phyloP scores from a whole-genome alignment of 345 rosid genomes.

The Moricandia moricandioides region DNA sequence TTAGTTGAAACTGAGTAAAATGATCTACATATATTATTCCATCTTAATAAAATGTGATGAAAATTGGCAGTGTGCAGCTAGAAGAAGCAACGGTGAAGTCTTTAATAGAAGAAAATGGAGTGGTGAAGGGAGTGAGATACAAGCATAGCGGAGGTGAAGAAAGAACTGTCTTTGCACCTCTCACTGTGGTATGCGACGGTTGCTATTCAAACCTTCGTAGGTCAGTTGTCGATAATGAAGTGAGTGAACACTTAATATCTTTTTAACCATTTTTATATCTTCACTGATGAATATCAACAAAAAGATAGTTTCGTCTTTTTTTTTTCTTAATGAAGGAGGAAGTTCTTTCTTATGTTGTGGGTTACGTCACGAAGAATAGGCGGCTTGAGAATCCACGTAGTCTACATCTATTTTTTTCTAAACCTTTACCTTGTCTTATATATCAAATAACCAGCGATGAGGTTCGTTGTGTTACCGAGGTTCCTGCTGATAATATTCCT shows the following conservation, averaged over 20 bases:
- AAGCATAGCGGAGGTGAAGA: slow-evolving; percentile 46
- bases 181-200: slow-evolving; percentile 70
- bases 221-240: slow-evolving; percentile 53
- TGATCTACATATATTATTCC: neutral
- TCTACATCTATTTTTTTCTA: slow-evolving; percentile 1
- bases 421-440: neutral
- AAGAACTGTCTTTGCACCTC: slow-evolving; percentile 49
- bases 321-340: slow-evolving; percentile 16
- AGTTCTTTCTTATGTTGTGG: slow-evolving; percentile 28
- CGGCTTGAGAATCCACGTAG: slow-evolving; percentile 25
- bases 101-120: slow-evolving; percentile 56
- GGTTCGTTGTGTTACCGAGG: slow-evolving; percentile 18
- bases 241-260: slow-evolving; percentile 16
- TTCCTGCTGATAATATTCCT: slow-evolving; percentile 27
- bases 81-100: slow-evolving; percentile 63
- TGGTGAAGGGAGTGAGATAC: slow-evolving; percentile 62
- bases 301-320: neutral
- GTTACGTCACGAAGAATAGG: slow-evolving; percentile 26
- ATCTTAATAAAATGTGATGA: neutral
- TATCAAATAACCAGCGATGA: slow-evolving; percentile 26
- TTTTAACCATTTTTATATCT: neutral
- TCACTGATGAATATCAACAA: neutral
- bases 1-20: too few species aligned
- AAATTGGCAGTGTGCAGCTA: slow-evolving; percentile 10
- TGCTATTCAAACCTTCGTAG: slow-evolving; percentile 72